A percentile compares a stretch with the other conserved stretches of the same genome.
Conservation (phyloP, 2,329 filamentous ascomycete species). For the Pyrenophora teres region DNA sequence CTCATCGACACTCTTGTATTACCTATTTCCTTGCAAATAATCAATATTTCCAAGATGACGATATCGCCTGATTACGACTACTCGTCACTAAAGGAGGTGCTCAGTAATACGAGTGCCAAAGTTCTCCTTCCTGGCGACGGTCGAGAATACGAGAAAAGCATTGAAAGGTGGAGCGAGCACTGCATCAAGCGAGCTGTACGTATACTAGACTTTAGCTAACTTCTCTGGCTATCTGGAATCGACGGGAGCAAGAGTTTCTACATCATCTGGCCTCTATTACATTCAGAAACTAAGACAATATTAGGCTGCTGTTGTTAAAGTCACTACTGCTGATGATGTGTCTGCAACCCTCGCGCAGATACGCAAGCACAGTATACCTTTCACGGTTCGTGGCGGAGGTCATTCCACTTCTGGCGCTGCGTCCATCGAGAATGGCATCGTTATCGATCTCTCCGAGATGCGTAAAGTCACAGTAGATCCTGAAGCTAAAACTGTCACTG, state of each 20-base stretch:
- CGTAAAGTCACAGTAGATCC: slow-evolving; percentile 56
- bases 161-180: slow-evolving; percentile 37
- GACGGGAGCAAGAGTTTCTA: too few species aligned
- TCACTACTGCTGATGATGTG: slow-evolving; percentile 25
- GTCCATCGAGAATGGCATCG: slow-evolving; percentile 58
- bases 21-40: neutral
- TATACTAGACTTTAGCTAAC: neutral
- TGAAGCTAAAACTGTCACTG: slow-evolving; percentile 52
- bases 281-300: neutral
- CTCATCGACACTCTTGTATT: neutral
- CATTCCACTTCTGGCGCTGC: slow-evolving; percentile 60
- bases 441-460: slow-evolving; percentile 61
- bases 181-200: slow-evolving; percentile 36
- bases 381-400: slow-evolving; percentile 61
- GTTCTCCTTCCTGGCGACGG: slow-evolving; percentile 29
- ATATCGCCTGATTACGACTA: slow-evolving; percentile 19
- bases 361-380: slow-evolving; percentile 48
- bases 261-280: too few species aligned
- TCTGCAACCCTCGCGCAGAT: slow-evolving; percentile 30
- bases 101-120: slow-evolving; percentile 26
- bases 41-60: neutral
- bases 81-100: slow-evolving; percentile 23
- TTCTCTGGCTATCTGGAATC: neutral
- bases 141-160: slow-evolving; percentile 31
- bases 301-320: slow-evolving; percentile 31